Base-by-base conservation (phyloP, 176 grass and related monocot genomes). In the Cocos nucifera region DNA sequence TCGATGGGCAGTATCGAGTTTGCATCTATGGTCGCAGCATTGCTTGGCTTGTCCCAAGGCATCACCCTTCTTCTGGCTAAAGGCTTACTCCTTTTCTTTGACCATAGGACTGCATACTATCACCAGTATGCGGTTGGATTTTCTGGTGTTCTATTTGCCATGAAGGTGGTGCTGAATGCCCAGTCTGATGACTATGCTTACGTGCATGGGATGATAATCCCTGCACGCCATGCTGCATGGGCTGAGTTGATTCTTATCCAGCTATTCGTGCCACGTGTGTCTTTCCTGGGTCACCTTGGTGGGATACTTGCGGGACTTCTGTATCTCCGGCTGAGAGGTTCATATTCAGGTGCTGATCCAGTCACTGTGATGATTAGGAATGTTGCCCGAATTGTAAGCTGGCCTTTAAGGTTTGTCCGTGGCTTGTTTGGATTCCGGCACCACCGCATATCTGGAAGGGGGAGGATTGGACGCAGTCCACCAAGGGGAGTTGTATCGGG, bases 231-330 rank as follows among this genome's bases (percentile, higher is more conserved):
- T 69, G 79, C 93, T 19, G 84, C 82, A 3, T 98, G 93, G 88
- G 93, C 82, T 17, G 88, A 98, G 75, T 67, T 98, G 53, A 29
- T 98, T 24, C 84, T 98, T n/a, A 92, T 98, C 18, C 84, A 98
- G 71, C 63, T 86, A 18, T 89, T 98, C 56, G 76, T 98, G 64
- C 93, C 93, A 0, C 81, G 79, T 16, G 73, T 83, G 27, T 98
- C 84, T 3, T 92, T 98, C 56, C 49, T 92, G 6, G 87, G 87
- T 2, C 93, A 98, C 70, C 82, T 98, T 19, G 68, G 93, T 2
- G 93, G 93, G 19, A 86, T 92, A 64, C 79, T 98, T 71, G 84
- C 87, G 25, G 93, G 93, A 19, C 62, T 98, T n/a, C 15, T 72
- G 6, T 98, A 92, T 53, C 76, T 98, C 57, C 75, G 75, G 59